Base-by-base conservation (phyloP, 495 filamentous ascomycete species). In the Lichina pygmaea region DNA sequence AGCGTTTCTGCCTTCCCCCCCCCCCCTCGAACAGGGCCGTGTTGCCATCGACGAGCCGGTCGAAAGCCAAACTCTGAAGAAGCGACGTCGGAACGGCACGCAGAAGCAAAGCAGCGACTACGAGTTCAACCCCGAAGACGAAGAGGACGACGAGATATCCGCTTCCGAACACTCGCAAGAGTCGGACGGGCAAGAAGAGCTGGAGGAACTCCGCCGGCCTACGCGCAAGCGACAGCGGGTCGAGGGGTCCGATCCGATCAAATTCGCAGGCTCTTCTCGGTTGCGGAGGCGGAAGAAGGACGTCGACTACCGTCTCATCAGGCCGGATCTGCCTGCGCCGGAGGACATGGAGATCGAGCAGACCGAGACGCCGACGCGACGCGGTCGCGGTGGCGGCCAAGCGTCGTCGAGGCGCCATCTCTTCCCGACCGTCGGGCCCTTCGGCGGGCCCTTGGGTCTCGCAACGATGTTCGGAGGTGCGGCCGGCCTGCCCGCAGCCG, bases 381-480 rank as follows among this genome's bases (percentile, higher is more conserved):
- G 68, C 50, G 70, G 68, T 41, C 63, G 67, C 34, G 67, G 66
- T 33, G 67, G 67, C 39, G 73, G 70, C 37, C 61, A 64, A 33
- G 57, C 63, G 33, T 56, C 56, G 36, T 86, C 69, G 75, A 74
- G 81, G 46, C 75, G 79, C 48, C 77, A 66, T 47, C 66, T 94
- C 8, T 86, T 86, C 54, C 77, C 81, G 16, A 91, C 81, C 4
- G 76, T 71, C 56, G 89, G 91, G 9, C 86, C 91, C 0, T 93
- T 97, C 60, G 89, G 89, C 50, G 89, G 89, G 42, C 71, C 72
- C 31, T 73, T 72, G 43, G 78, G 81, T 8, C 65, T 70, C 42
- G 63, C 72, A 15, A 68, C 85, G 8, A 66, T 91, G 15, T 70
- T 91, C 52, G 80, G 71, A 46, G 78, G 76, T 6, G 77, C 79